phyloP scores from a whole-genome alignment of 768 basidiomycete species.

The Trametes punicea region DNA sequence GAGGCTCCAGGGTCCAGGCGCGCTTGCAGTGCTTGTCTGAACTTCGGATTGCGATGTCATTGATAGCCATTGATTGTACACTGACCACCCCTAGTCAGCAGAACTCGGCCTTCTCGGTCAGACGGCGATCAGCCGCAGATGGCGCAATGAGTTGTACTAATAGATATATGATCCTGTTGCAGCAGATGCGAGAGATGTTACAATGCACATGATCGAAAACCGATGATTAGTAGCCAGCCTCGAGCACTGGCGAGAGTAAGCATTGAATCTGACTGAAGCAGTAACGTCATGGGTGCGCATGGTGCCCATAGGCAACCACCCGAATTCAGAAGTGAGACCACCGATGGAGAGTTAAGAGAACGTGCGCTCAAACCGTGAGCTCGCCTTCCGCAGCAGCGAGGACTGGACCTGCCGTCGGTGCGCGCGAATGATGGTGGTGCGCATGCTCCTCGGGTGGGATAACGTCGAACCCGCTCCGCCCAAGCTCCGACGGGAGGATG shows the following conservation, averaged over 20 bases:
- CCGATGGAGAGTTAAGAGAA: no score
- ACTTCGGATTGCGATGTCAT: no score
- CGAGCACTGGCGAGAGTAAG: background rate
- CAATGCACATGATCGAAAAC: background rate
- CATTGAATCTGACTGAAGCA: no score
- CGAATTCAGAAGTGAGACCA: background rate
- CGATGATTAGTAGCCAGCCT: background rate
- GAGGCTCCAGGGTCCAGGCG: no score
- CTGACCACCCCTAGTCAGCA: no score
- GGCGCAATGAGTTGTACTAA: background rate
- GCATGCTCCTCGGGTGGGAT: slow-evolving; percentile 41
- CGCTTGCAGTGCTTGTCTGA: no score
- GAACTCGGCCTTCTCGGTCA: no score
- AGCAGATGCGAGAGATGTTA: background rate
- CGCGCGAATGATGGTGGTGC: slow-evolving; percentile 5
- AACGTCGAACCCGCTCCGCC: slow-evolving; percentile 83
- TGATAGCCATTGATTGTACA: no score
- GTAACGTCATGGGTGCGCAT: background rate
- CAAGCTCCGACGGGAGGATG: slow-evolving; percentile 74
- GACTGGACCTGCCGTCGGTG: background rate
- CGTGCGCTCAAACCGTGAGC: slow-evolving; percentile 1
- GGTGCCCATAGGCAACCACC: no score
- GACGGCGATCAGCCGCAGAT: no score
- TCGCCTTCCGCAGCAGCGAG: background rate
- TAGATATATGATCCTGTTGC: background rate